Base-by-base conservation (phyloP, 192 early-diverging fungal species). In the Chytriomyces confervae region DNA sequence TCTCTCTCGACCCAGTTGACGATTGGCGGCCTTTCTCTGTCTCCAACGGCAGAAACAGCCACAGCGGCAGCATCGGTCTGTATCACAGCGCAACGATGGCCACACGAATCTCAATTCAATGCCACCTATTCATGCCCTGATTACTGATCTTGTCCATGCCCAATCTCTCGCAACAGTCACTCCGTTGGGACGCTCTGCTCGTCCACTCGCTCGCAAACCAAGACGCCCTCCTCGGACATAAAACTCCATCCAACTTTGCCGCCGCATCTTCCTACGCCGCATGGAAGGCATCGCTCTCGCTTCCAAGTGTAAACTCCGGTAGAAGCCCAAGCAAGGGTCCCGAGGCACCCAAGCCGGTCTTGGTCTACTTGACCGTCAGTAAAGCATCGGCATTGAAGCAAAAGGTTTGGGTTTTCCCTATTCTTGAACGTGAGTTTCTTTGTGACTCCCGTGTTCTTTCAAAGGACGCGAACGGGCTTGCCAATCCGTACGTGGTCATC, bases 391-490 rank as follows among this genome's bases (percentile, higher is more conserved):
- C 16, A 10, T 46, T 69, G 50, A 77, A 60, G 47, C 36, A 36
- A 4, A 36, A 36, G 36, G 36, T 36, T 36, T 36, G 36, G 36
- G 4, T 36, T 36, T 36, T 36, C 2, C 36, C 36, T 36, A 36
- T 36, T 36, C 36, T 36, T 36, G 36, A 36, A 36, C 36, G 36
- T 36, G 36, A 1, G 24, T 27, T 27, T 27, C 24, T 27, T 36
- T 36, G 36, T 36, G 36, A 36, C 36, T 36, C 4, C 0, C 36
- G 36, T 1, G 36, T 36, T 36, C 36, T 2, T 36, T 11, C 67
- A 20, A 77, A 77, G 60, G 66, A 77, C 57, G 7, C 7, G 0
- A 61, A 70, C 53, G 75, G 75, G 10, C 8, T 53, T 11, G 46
- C n/a, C 36, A 68, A 77, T 50, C 29, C 69, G 8, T 71, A 68